Base-by-base conservation (phyloP, 2,329 filamentous ascomycete genomes). In the Beauveria rudraprayagi region DNA sequence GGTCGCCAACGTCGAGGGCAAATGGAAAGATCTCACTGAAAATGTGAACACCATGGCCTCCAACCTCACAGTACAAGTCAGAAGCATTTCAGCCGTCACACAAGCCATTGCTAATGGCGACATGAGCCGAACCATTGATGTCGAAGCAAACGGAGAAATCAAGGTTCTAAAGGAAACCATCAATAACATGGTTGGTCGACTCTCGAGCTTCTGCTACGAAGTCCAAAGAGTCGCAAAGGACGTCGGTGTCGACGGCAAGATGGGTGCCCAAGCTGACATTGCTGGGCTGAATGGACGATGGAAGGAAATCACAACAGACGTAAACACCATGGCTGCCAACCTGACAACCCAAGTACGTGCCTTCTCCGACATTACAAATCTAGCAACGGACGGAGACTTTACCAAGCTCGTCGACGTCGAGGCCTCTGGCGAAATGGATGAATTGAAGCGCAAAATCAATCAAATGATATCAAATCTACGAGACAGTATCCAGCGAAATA, bases 371-470 rank as follows among this genome's bases (percentile, higher is more conserved):
- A 97, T 99, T 69, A 97, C 93, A n/a, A 96, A 97, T 73, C 87
- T 94, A 43, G 94, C 94, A 30, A 97, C 93, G 62, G 92, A 96
- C 71, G 94, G 94, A 65, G 93, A 99, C 75, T 97, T 97, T 73
- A 96, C 91, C 26, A 96, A 97, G 72, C 86, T 95, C 62, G 93
- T 99, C 72, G 96, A 94, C 53, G 93, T 99, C 19, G 92, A 97
- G 73, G 94, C 94, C 22, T 97, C 93, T 14, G 94, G 94, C 65
- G 94, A 99, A 75, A 97, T 99, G 94, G 94, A 97, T 75, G 93
- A 97, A 74, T 82, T 99, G 68, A 99, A 99, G 77, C 87, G 92
- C 69, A 97, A 97, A 81, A 97, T 99, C 82, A 99, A 97, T 73
- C 91, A 95, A 78, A 99, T 99, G 94, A 92, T 97, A 58, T 94